These are phyloP conservation scores for Populus trichocarpa DNA, from an alignment of 441 rosid genomes.

Conservation along the genomic window DNA sequence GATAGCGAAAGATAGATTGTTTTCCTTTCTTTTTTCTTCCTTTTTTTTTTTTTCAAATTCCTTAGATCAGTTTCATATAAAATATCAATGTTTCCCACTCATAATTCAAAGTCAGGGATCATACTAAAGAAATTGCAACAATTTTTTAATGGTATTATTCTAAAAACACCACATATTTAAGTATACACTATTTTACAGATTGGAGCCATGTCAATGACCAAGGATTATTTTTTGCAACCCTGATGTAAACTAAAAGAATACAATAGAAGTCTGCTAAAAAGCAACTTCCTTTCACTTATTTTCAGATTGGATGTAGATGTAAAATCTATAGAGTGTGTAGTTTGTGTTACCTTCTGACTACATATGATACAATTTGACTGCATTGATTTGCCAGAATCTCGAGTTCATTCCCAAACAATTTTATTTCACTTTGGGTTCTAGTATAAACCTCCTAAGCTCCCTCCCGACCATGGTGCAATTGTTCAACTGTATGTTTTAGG, in stretches of 20 bases:
- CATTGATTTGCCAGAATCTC: background rate
- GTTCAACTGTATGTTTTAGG: background rate
- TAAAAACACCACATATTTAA: background rate
- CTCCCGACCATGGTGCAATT: background rate
- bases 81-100: background rate
- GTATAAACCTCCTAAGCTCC: background rate
- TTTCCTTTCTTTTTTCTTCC: background rate
- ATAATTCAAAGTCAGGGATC: background rate
- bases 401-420: background rate
- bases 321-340: too few species aligned
- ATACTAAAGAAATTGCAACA: background rate
- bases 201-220: background rate
- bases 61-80: background rate
- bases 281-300: too few species aligned
- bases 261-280: too few species aligned
- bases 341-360: too few species aligned
- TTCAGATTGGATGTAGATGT: too few species aligned
- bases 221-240: background rate
- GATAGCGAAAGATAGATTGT: background rate
- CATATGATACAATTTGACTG: too few species aligned
- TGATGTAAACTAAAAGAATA: background rate
- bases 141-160: background rate
- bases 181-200: too few species aligned
- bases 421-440: background rate
- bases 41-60: too few species aligned